These are phyloP conservation scores for Boehmeria nivea DNA, from an alignment of 306 rosid genomes.

Conservation along the genomic window DNA sequence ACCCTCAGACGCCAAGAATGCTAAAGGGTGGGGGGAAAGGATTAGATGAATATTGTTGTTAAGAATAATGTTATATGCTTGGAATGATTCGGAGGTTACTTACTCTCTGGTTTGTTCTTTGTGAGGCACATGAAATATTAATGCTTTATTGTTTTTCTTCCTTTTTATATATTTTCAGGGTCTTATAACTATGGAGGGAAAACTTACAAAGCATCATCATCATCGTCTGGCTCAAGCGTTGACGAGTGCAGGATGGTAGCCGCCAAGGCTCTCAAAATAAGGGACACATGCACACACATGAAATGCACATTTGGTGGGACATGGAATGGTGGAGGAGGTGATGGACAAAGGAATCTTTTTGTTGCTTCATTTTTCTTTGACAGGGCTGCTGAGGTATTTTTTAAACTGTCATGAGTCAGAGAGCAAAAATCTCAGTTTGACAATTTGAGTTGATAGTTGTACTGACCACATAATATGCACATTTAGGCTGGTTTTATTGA, in stretches of 20 bases:
- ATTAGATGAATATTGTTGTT: background rate
- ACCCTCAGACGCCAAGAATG: no score
- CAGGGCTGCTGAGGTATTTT: slow-evolving; percentile 98
- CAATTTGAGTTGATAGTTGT: slow-evolving; percentile 6
- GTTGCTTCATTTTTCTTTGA: slow-evolving; percentile 99
- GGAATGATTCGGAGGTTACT: background rate
- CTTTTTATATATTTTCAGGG: slow-evolving; percentile 33
- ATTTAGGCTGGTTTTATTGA: slow-evolving; percentile 84
- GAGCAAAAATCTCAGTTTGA: no score
- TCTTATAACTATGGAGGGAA: slow-evolving; percentile 71
- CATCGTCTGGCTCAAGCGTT: slow-evolving; percentile 66
- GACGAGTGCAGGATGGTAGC: slow-evolving; percentile 63
- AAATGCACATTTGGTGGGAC: slow-evolving; percentile 95
- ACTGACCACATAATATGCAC: slow-evolving; percentile 24
- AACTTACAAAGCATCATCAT: slow-evolving; percentile 49
- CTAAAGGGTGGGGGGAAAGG: no score
- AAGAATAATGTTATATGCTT: background rate
- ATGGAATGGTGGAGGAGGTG: slow-evolving; percentile 99
- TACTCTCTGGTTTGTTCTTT: background rate
- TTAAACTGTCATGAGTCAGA: no score
- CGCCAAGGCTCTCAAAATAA: slow-evolving; percentile 68
- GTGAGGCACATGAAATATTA: slow-evolving; percentile 4
- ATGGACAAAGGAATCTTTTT: slow-evolving; percentile 83
- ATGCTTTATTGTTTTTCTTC: background rate
- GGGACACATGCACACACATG: slow-evolving; percentile 76